A percentile compares a stretch with the other conserved stretches of the same genome.
These are phyloP conservation scores for Breynia disticha DNA, from an alignment of 441 rosid genomes.

Conservation along the genomic window DNA sequence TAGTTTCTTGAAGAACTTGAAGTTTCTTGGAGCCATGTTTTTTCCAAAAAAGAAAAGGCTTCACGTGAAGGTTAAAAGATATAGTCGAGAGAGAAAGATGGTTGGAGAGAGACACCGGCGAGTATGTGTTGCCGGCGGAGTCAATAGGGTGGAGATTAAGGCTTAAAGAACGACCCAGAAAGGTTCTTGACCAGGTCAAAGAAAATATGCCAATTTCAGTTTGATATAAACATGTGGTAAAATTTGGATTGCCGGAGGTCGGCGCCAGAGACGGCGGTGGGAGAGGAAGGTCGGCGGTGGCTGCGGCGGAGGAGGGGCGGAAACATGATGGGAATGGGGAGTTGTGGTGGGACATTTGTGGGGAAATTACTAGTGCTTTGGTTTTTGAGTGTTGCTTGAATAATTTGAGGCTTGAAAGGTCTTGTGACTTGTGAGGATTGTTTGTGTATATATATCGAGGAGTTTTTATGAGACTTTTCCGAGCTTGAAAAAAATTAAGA, in stretches of 20 bases:
- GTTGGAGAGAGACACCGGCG: slow-evolving; percentile 40
- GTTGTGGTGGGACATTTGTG: slow-evolving; percentile 35
- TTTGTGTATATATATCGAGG: no score
- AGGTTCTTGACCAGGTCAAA: slow-evolving; percentile 65
- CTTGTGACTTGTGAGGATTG: no score
- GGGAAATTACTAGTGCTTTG: background rate
- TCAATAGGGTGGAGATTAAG: slow-evolving; percentile 59
- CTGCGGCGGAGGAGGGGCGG: slow-evolving; percentile 34
- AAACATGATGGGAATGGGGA: slow-evolving; percentile 50
- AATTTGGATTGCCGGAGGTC: slow-evolving; percentile 45
- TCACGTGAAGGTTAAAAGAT: slow-evolving; percentile 56
- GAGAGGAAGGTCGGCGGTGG: slow-evolving; percentile 18
- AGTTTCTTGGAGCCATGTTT: slow-evolving; percentile 51
- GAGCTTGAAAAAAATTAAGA: no score
- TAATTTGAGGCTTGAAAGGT: no score
- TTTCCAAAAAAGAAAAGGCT: slow-evolving; percentile 64
- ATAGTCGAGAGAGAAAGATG: slow-evolving; percentile 38
- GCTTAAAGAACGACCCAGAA: slow-evolving; percentile 68
- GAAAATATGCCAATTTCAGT: slow-evolving; percentile 73
- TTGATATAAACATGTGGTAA: slow-evolving; percentile 61
- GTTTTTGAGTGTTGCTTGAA: background rate
- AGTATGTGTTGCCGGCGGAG: slow-evolving; percentile 27
- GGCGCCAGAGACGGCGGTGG: slow-evolving; percentile 22
- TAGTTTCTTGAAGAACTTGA: slow-evolving; percentile 61
- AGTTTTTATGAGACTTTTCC: no score